Percentiles rank a stretch among this genome's conserved stretches.
These are phyloP conservation scores for Ganoderma leucocontextum DNA, from an alignment of 1,284 basidiomycete genomes.

Conservation along the genomic window DNA sequence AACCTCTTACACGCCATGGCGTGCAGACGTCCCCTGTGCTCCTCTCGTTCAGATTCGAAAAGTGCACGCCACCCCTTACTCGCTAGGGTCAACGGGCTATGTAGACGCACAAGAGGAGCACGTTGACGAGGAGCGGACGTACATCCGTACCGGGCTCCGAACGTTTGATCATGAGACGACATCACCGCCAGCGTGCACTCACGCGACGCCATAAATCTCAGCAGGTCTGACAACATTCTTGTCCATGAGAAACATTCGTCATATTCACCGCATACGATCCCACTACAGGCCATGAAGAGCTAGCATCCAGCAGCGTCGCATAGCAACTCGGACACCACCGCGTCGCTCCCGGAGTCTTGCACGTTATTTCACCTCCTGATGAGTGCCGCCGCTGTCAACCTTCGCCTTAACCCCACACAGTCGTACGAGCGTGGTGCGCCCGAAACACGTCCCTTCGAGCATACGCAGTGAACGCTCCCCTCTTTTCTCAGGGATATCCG, in stretches of 20 bases:
- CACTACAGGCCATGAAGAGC: not conserved
- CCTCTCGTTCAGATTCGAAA: not conserved
- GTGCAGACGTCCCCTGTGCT: not conserved
- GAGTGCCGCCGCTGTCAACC: not conserved
- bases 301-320: not conserved
- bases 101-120: not conserved
- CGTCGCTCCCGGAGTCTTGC: not conserved
- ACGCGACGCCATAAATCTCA: not conserved
- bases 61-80: not conserved
- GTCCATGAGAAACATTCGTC: conserved; percentile 1
- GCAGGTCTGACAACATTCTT: not conserved
- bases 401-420: conserved; percentile 3
- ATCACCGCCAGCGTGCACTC: not conserved
- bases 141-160: not conserved
- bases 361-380: not conserved
- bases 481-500: not conserved
- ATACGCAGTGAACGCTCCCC: conserved; percentile 1
- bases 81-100: not conserved
- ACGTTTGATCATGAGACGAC: conserved; percentile 1
- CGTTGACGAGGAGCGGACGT: not conserved
- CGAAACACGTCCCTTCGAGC: not conserved
- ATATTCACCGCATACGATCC: not conserved
- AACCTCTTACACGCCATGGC: not conserved
- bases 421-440: conserved; percentile 3
- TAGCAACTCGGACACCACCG: conserved; percentile 1